Evolutionary conservation across 257 asterid species (phyloP), one percentile per base, ranked within the genome.

Genomic region (Ligustrum vulgare): DNA sequence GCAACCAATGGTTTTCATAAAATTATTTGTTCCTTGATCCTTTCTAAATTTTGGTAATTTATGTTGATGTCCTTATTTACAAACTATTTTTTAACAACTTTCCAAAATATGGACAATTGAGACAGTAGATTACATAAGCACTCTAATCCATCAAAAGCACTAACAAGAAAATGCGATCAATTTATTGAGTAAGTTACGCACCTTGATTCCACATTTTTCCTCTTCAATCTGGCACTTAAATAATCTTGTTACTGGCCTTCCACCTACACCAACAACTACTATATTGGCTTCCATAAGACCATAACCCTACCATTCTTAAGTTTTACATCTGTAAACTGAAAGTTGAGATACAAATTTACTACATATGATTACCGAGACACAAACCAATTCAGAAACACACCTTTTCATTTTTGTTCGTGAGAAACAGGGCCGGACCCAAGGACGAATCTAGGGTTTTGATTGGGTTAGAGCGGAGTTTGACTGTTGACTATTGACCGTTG

Each of bases 141-240:
- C 2, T 3, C 36, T 23, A 41, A 66, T 70, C 2, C 0, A 10
- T 39, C 2, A 64, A 69, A 47, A 71, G 70, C 49, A 67, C 75
- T 49, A 11, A 8, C 31, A 36, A 58, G 71, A 63, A 76, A 39
- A 49, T 34, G 36, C 36, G 36, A 34, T n/a, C 47, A 64, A 41
- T 43, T 23, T 6, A 67, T 69, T 3, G 51, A 72, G 69, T 45
- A 77, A 70, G 60, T 15, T 39, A 69, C 91, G 41, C 47, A 94
- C 98, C 98, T 92, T 94, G 71, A 94, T 87, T 83, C 97, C 98
- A 35, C 95, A 97, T 80, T 94, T 94, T 77, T 94, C 98, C 71
- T 88, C 97, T 75, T 80, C 96, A 86, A 94, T 89, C 85, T 94
- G 98, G 41, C 94, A 97, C 83, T 90, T 90, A 77, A 94, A 87